Conservation (phyloP, 139 green algal genomes). For the Tetraselmis striata region DNA sequence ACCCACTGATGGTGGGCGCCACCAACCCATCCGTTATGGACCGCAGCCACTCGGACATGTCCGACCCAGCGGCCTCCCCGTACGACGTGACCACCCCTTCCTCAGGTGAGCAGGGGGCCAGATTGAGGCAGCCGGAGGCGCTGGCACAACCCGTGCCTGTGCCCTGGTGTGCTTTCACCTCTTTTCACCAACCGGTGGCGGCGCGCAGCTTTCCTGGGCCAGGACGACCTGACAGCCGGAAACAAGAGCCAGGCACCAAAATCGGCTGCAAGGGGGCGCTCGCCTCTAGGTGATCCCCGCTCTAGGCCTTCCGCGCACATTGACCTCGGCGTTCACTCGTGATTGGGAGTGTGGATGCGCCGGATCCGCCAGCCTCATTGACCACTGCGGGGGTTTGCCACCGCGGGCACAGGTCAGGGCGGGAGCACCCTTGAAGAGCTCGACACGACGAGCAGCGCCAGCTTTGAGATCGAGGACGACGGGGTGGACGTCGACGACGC, state of each 20-base stretch:
- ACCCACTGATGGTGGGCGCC: background rate
- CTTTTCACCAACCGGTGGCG: no score
- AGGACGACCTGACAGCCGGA: background rate
- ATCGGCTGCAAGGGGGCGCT: background rate
- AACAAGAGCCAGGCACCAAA: background rate
- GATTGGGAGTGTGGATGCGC: no score
- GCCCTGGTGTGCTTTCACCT: no score
- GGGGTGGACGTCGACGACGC: background rate
- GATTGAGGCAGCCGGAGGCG: no score
- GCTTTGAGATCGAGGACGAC: background rate
- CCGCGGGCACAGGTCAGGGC: background rate
- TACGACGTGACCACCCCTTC: background rate
- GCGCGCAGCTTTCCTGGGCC: background rate
- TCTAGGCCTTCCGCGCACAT: no score
- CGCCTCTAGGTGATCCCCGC: background rate
- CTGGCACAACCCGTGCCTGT: no score
- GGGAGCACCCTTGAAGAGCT: background rate
- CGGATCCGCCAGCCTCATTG: no score
- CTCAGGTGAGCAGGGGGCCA: background rate
- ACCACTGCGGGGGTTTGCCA: no score
- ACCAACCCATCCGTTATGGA: no score
- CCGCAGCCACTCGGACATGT: background rate
- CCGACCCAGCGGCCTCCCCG: background rate
- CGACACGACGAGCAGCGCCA: background rate
- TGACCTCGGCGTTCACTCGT: no score